Base-by-base conservation (phyloP, 305 asterid species). In the Euphrasia arctica region DNA sequence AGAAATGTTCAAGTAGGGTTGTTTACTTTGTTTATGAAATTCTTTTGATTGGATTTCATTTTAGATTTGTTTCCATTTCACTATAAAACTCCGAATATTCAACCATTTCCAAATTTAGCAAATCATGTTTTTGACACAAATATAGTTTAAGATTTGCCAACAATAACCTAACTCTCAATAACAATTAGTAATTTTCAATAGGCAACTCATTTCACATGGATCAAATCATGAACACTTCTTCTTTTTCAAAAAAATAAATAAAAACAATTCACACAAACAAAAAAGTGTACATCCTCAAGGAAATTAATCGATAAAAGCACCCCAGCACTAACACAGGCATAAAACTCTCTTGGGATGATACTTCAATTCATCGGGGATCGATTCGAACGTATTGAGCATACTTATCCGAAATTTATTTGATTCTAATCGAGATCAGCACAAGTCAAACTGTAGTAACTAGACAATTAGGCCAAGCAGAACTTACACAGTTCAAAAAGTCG, bases 321-420 rank as follows among this genome's bases (percentile, higher is more conserved):
- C 25, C 29, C 29, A 50, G 42, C 36, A 68, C 39, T 27, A 22
- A 9, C 2, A 58, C 64, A 28, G 32, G 27, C 70, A 67, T 29
- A 48, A 27, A n/a, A 10, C 27, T 27, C 27, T 13, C 25, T 5
- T 22, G 54, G 11, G 9, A 43, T 11, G 49, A 47, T 36, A 36
- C 10, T 6, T 7, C 36, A 41, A 50, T 36, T 31, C 39, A 58
- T 6, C 14, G 27, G 4, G 2, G 54, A 47, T 57, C 25, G 22
- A 50, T 14, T 39, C 28, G 49, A 34, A 58, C 62, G 13, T 62
- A 13, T 39, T n/a, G 15, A 51, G 13, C 31, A 57, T 34, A 36
- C 34, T 58, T 25, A 54, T 9, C 13, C 5, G 42, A 6, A 28
- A 3, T 8, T 14, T 2, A 56, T 32, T 31, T 18, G 32, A 12